These are phyloP conservation scores for Diplodia corticola DNA, from an alignment of 2,329 filamentous ascomycete species.

Conservation along the genomic window DNA sequence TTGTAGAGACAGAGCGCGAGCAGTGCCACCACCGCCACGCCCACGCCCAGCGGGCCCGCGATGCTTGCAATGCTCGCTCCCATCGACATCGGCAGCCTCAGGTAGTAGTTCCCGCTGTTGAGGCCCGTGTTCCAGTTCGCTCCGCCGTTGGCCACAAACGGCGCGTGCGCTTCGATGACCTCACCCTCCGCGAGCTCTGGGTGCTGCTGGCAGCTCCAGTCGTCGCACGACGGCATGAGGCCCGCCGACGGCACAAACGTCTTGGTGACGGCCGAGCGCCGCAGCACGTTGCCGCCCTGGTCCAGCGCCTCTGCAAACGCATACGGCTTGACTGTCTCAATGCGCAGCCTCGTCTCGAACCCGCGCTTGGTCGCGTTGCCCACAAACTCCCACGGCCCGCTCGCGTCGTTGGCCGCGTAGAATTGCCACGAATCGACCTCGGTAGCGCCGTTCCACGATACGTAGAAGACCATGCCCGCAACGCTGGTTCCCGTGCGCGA, in stretches of 20 bases:
- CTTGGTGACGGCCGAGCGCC: slow-evolving; percentile 35
- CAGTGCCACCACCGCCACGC: slow-evolving; percentile 5
- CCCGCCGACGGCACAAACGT: slow-evolving; percentile 40
- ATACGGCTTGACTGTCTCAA: slow-evolving; percentile 22
- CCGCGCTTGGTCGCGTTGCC: slow-evolving; percentile 43
- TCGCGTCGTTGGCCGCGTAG: slow-evolving; percentile 42
- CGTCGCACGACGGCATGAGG: slow-evolving; percentile 35
- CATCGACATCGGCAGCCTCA: slow-evolving; percentile 11
- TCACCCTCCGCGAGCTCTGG: slow-evolving; percentile 25
- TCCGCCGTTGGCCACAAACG: slow-evolving; percentile 22
- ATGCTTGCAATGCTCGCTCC: slow-evolving; percentile 19
- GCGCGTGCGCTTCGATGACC: slow-evolving; percentile 22
- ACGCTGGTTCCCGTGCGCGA: slow-evolving; percentile 23
- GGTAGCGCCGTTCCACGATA: slow-evolving; percentile 56
- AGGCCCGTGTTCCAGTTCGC: slow-evolving; percentile 23
- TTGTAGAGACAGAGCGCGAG: slow-evolving; percentile 22
- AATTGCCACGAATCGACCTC: slow-evolving; percentile 53
- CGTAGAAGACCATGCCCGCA: slow-evolving; percentile 49
- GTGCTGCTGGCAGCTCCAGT: slow-evolving; percentile 32
- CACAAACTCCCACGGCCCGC: slow-evolving; percentile 40
- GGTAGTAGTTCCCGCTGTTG: slow-evolving; percentile 23
- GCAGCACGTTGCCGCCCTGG: slow-evolving; percentile 28
- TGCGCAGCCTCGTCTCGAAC: slow-evolving; percentile 44
- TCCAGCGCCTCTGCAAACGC: slow-evolving; percentile 25
- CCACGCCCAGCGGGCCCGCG: slow-evolving; percentile 16